Evolutionary conservation across 2,329 filamentous ascomycete genomes (phyloP).

Genomic region (Venturia pyrina): DNA sequence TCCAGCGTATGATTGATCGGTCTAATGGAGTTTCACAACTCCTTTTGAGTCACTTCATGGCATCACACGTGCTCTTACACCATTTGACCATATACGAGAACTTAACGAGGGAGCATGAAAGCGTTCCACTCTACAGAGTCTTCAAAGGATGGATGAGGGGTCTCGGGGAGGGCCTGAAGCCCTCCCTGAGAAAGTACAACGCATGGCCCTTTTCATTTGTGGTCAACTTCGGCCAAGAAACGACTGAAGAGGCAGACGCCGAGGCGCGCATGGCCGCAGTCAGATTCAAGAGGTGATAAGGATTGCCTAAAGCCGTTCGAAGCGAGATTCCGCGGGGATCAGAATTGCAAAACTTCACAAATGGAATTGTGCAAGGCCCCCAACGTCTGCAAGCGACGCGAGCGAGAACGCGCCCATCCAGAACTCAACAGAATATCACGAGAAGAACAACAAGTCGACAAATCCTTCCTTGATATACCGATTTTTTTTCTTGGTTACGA

Average conservation of each 20-base stretch:
- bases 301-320: neutral
- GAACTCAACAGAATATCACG: neutral
- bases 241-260: neutral
- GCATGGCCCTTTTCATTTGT: slow-evolving; percentile 7
- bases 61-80: slow-evolving; percentile 34
- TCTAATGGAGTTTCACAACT: slow-evolving; percentile 33
- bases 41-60: slow-evolving; percentile 38
- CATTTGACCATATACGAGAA: slow-evolving; percentile 28
- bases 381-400: neutral
- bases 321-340: neutral
- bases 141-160: slow-evolving; percentile 8
- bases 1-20: slow-evolving; percentile 34
- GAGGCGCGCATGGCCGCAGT: neutral
- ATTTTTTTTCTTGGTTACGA: neutral
- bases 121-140: neutral
- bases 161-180: neutral
- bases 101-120: neutral
- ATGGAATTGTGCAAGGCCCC: neutral
- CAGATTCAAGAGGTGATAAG: neutral
- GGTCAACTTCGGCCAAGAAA: neutral
- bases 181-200: slow-evolving; percentile 2
- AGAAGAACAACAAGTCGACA: neutral
- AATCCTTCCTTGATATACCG: neutral
- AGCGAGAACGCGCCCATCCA: neutral
- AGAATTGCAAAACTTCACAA: neutral